Base-by-base conservation (phyloP, 345 rosid species). In the Leavenworthia alabamica region DNA sequence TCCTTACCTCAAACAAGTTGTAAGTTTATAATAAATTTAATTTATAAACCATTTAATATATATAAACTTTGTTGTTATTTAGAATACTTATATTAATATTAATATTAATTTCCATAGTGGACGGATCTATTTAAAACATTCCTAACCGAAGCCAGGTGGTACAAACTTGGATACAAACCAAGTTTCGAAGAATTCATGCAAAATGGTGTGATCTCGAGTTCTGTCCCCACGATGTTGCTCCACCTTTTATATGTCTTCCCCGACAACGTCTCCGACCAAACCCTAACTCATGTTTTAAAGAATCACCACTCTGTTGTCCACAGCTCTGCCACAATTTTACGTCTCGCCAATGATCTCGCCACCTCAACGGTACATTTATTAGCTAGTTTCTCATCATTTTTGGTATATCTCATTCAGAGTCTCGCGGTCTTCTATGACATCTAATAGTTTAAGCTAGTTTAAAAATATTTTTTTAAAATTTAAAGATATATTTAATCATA, bases 81-180 rank as follows among this genome's bases (percentile, higher is more conserved):
- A 8, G 4, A 32, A 13, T n/a, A n/a, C n/a, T n/a, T n/a, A n/a
- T n/a, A 4, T 5, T 31, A 5, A 15, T 16, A 6, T 8, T 40
- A n/a, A n/a, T n/a, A n/a, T 40, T 27, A 2, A 14, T 27, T 31
- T 10, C 10, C 24, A 1, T 59, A 80, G 84, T 78, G 84, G 87
- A 52, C 56, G 24, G 70, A 73, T 63, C 6, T 74, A n/a, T 72
- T 73, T 31, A 48, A 64, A 62, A 2, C 77, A 3, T 80, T 39
- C 32, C 27, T 80, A 39, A 2, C 27, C 28, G 87, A 82, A 51
- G 80, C 84, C 0, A 69, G 70, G 28, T 80, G 87, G 84, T 59
- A 51, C 31, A 5, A 60, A 2, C 39, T 13, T 8, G 74, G 75
- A 55, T 59, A 65, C 6, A 76, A 16, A 13, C 84, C 86, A 50